These are phyloP conservation scores for Citrus inodora DNA, from an alignment of 345 rosid species.

Conservation along the genomic window DNA sequence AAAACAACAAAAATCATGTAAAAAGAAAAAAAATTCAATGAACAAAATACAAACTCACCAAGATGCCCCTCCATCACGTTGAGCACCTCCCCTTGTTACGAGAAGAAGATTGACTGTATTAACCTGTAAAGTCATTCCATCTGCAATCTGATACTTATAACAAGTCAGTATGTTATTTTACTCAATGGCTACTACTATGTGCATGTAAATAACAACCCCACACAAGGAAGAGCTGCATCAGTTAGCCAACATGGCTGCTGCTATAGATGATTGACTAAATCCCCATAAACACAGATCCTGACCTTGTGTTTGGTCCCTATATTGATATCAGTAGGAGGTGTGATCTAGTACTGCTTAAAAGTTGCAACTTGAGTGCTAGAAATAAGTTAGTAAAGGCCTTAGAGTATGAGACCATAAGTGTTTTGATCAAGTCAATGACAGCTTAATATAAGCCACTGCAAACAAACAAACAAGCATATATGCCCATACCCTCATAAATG, in stretches of 20 bases:
- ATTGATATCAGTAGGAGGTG: background rate
- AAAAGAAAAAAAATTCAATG: background rate
- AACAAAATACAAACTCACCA: conserved; percentile 48
- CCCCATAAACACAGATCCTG: background rate
- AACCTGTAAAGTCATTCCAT: conserved; percentile 95
- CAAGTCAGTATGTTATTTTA: conserved; percentile 13
- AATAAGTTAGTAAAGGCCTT: background rate
- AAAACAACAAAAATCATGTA: background rate
- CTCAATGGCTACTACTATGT: conserved; percentile 4
- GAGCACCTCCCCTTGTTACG: conserved; percentile 78
- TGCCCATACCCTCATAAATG: background rate
- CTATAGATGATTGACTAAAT: background rate
- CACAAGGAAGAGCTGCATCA: background rate
- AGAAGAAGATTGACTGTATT: conserved; percentile 88
- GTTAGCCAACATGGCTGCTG: background rate
- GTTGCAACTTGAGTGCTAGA: background rate
- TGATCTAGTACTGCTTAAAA: background rate
- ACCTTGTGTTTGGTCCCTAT: background rate
- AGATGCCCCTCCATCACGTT: conserved; percentile 72
- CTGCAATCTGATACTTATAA: conserved; percentile 74
- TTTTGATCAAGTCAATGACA: background rate
- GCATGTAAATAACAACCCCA: background rate
- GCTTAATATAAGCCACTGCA: background rate
- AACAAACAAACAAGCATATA: background rate
- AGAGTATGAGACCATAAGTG: background rate